Conservation (phyloP, 306 rosid species). For the Quercus variabilis region DNA sequence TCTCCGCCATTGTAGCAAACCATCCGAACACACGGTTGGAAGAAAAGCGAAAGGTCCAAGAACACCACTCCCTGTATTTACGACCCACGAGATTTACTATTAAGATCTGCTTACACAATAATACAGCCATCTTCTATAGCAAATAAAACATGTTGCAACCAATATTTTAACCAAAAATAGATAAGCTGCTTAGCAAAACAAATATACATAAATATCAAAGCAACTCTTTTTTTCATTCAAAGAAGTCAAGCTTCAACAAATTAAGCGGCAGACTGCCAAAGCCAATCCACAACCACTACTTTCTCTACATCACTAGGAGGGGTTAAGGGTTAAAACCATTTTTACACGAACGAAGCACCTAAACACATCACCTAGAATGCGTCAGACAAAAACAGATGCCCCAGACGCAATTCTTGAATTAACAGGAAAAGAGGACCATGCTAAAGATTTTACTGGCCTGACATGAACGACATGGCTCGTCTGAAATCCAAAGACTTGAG, state of each 20-base stretch:
- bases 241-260: conserved; percentile 11
- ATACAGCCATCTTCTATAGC: too few species aligned
- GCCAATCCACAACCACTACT: conserved; percentile 24
- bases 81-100: too few species aligned
- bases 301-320: conserved; percentile 32
- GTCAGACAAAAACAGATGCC: conserved; percentile 16
- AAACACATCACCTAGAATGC: conserved; percentile 19
- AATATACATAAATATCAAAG: background rate
- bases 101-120: too few species aligned
- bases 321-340: conserved; percentile 30
- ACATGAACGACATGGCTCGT: conserved; percentile 66
- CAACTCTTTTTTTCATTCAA: conserved; percentile 4
- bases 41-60: too few species aligned
- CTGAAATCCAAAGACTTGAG: conserved; percentile 64
- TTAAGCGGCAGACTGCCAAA: conserved; percentile 9
- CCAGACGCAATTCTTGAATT: background rate
- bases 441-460: conserved; percentile 32
- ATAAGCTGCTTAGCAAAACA: background rate
- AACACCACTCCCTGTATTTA: too few species aligned
- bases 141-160: background rate
- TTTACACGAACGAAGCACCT: conserved; percentile 44
- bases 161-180: background rate
- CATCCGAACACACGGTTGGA: too few species aligned
- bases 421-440: background rate
- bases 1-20: too few species aligned